A percentile compares a stretch with the other conserved stretches of the same genome.
These are phyloP conservation scores for Ensete glaucum DNA, from an alignment of 176 grass and related monocot genomes.

Conservation along the genomic window DNA sequence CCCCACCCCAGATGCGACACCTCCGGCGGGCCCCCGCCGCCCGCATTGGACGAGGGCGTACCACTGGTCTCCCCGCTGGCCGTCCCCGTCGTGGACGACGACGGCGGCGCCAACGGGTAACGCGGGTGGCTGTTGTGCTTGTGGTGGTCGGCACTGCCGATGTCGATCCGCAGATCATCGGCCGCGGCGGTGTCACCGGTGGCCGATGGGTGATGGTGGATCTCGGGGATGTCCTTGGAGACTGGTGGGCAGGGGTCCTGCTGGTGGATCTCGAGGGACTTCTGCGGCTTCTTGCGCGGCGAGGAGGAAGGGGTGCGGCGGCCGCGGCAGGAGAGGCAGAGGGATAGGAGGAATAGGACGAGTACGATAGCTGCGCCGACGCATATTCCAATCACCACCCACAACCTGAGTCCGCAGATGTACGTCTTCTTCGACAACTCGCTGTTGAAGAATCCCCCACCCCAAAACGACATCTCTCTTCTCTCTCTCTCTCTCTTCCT, in stretches of 20 bases:
- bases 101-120: constrained; percentile 23
- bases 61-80: constrained; percentile 28
- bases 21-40: constrained; percentile 27
- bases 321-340: constrained; percentile 12
- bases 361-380: constrained; percentile 32
- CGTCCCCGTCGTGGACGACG: constrained; percentile 24
- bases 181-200: constrained; percentile 21
- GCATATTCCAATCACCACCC: constrained; percentile 46
- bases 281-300: constrained; percentile 16
- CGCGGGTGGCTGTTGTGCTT: constrained; percentile 4
- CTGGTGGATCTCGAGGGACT: constrained; percentile 42
- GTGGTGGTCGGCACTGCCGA: constrained; percentile 40
- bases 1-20: constrained; percentile 70
- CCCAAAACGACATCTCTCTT: constrained; percentile 30
- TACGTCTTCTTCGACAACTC: constrained; percentile 61
- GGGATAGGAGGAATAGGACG: constrained; percentile 22
- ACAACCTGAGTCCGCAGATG: constrained; percentile 59
- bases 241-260: constrained; percentile 24
- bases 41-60: constrained; percentile 15
- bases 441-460: constrained; percentile 30
- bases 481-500: neutral
- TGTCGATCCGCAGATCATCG: constrained; percentile 44
- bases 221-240: constrained; percentile 41
- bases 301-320: constrained; percentile 22
- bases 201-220: constrained; percentile 27